Evolutionary conservation across 225 moss, liverwort and hornwort genomes (phyloP).

Genomic region (Pleurozium schreberi): DNA sequence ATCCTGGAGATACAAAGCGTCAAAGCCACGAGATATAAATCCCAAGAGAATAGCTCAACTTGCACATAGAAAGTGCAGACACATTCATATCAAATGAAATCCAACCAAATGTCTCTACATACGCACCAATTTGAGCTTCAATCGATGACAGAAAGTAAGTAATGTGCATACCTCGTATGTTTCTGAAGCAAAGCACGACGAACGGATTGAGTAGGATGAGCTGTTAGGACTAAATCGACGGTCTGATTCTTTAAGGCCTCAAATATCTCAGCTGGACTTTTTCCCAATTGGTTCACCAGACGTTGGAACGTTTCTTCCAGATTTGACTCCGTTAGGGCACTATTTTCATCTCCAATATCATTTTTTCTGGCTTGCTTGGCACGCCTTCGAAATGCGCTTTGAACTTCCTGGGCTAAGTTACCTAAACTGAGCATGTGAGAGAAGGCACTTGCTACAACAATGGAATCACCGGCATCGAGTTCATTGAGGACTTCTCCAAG

Average conservation of each 20-base stretch:
- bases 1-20: slow-evolving; percentile 15
- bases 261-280: slow-evolving; percentile 40
- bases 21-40: background rate
- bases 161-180: slow-evolving; percentile 25
- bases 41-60: background rate
- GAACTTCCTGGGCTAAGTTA: slow-evolving; percentile 51
- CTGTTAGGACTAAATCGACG: slow-evolving; percentile 40
- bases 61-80: background rate
- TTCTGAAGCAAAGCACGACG: slow-evolving; percentile 56
- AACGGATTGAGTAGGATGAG: slow-evolving; percentile 58
- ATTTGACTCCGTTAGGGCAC: slow-evolving; percentile 42
- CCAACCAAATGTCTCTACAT: background rate
- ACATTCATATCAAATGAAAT: background rate
- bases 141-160: background rate
- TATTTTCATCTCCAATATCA: slow-evolving; percentile 40
- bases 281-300: slow-evolving; percentile 35
- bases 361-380: slow-evolving; percentile 38
- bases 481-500: slow-evolving; percentile 41
- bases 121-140: background rate
- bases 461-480: slow-evolving; percentile 45
- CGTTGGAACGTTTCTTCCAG: slow-evolving; percentile 46
- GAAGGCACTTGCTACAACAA: slow-evolving; percentile 49
- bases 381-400: slow-evolving; percentile 33
- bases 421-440: slow-evolving; percentile 58
- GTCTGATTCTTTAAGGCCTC: slow-evolving; percentile 48